Evolutionary conservation across 805 yeast genomes (phyloP).

Genomic region (Komagataella pseudopastoris): DNA sequence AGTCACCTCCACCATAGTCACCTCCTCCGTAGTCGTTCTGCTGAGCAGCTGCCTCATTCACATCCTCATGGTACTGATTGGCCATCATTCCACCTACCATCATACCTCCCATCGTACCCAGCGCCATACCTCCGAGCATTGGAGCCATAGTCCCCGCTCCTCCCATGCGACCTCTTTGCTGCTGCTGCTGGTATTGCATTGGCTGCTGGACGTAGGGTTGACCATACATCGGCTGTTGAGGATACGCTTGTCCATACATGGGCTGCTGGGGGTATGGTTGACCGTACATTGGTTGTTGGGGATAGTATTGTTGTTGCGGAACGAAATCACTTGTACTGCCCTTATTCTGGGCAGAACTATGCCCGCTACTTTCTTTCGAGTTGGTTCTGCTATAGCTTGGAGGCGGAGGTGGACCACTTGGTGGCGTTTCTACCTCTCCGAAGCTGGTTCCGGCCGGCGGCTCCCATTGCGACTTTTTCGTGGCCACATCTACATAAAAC

Average conservation of each 20-base stretch:
- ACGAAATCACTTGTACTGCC: background rate
- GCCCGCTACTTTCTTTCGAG: background rate
- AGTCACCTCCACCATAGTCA: constrained; percentile 6
- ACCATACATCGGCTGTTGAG: constrained; percentile 7
- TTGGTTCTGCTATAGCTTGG: constrained; percentile 16
- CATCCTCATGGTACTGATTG: background rate
- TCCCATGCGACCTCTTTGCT: constrained; percentile 9
- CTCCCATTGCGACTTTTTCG: constrained; percentile 85
- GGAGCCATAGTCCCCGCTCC: constrained; percentile 10
- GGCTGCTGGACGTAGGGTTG: constrained; percentile 10
- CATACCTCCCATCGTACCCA: constrained; percentile 17
- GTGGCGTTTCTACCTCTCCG: constrained; percentile 14
- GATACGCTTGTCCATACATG: constrained; percentile 6
- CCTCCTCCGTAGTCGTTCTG: constrained; percentile 2
- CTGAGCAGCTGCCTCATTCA: background rate
- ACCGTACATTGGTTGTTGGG: constrained; percentile 5
- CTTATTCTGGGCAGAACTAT: background rate
- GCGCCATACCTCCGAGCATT: constrained; percentile 17
- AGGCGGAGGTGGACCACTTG: background rate
- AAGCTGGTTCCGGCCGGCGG: constrained; percentile 51
- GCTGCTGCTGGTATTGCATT: constrained; percentile 9
- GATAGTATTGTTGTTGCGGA: constrained; percentile 6
- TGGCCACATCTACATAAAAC: constrained; percentile 66
- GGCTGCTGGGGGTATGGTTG: constrained; percentile 6
- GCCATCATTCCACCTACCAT: constrained; percentile 10